These are phyloP conservation scores for Murraya koenigii DNA, from an alignment of 345 rosid genomes.

Conservation along the genomic window DNA sequence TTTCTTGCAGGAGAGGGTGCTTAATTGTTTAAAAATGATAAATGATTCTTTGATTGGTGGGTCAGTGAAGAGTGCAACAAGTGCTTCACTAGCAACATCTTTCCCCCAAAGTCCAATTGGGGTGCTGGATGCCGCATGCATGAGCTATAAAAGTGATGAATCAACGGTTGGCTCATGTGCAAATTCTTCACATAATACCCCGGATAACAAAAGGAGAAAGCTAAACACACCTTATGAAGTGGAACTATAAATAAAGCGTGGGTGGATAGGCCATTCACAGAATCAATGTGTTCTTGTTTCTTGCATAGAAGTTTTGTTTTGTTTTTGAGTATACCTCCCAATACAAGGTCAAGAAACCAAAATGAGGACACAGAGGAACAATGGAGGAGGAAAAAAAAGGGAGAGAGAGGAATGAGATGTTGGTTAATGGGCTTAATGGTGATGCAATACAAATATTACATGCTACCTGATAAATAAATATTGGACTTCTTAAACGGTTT, in stretches of 20 bases:
- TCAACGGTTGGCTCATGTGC: slow-evolving; percentile 40
- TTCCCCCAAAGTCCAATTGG: slow-evolving; percentile 69
- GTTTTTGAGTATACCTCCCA: slow-evolving; percentile 17
- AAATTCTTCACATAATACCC: slow-evolving; percentile 40
- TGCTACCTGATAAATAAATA: slow-evolving; percentile 47
- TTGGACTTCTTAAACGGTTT: slow-evolving; percentile 51
- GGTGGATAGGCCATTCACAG: slow-evolving; percentile 5
- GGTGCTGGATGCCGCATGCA: slow-evolving; percentile 67
- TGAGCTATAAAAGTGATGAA: slow-evolving; percentile 63
- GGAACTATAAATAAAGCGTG: slow-evolving; percentile 10
- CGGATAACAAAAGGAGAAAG: slow-evolving; percentile 51
- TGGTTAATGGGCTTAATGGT: slow-evolving; percentile 32
- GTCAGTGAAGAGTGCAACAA: slow-evolving; percentile 16
- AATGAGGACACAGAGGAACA: background rate
- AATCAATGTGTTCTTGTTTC: slow-evolving; percentile 18
- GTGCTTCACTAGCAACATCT: slow-evolving; percentile 22
- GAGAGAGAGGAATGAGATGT: slow-evolving; percentile 18
- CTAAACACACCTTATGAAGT: slow-evolving; percentile 34
- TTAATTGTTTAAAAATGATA: slow-evolving; percentile 41
- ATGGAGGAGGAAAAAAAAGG: background rate
- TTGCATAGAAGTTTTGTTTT: slow-evolving; percentile 18
- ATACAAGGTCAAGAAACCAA: background rate
- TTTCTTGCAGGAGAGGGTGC: slow-evolving; percentile 48
- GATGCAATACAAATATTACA: slow-evolving; percentile 20
- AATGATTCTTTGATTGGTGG: slow-evolving; percentile 32